Percentiles rank a stretch among this genome's conserved stretches.
These are phyloP conservation scores for Porodaedalea pini DNA, from an alignment of 1,284 basidiomycete genomes.

Conservation along the genomic window DNA sequence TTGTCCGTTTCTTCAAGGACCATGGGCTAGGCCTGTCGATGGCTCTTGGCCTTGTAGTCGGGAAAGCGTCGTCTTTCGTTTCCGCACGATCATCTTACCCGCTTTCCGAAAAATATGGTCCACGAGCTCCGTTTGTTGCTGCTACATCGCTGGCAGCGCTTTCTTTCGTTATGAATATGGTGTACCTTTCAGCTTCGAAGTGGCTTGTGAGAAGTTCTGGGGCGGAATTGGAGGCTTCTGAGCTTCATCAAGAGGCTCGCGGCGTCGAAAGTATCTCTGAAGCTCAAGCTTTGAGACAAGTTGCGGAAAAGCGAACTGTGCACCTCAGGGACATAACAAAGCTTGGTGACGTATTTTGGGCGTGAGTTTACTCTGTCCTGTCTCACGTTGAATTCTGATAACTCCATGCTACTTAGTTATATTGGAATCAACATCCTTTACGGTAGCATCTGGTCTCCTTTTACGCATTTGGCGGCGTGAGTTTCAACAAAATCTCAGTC, in stretches of 20 bases:
- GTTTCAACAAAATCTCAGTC: conserved; percentile 25
- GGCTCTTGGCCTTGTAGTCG: conserved; percentile 74
- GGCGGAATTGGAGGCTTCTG: conserved; percentile 60
- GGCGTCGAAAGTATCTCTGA: conserved; percentile 47
- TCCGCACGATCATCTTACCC: conserved; percentile 74
- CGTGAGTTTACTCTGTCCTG: conserved; percentile 40
- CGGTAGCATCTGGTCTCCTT: conserved; percentile 77
- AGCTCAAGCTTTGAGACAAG: conserved; percentile 59
- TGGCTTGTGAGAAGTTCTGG: conserved; percentile 59
- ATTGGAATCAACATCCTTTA: conserved; percentile 69
- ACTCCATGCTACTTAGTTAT: conserved; percentile 42
- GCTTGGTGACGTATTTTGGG: conserved; percentile 78
- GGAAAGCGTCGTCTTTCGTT: conserved; percentile 73
- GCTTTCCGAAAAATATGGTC: conserved; percentile 63
- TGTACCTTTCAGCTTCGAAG: conserved; percentile 60
- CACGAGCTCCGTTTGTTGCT: conserved; percentile 72
- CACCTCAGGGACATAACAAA: conserved; percentile 55
- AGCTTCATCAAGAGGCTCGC: conserved; percentile 51
- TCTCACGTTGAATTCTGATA: neutral
- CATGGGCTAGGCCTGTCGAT: conserved; percentile 76
- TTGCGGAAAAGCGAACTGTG: conserved; percentile 61
- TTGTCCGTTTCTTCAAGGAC: conserved; percentile 75
- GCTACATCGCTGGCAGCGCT: conserved; percentile 57
- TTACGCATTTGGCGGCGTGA: conserved; percentile 72
- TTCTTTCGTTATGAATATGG: conserved; percentile 64